phyloP scores from a whole-genome alignment of 225 moss, liverwort and hornwort genomes.

The Antitrichia curtipendula region DNA sequence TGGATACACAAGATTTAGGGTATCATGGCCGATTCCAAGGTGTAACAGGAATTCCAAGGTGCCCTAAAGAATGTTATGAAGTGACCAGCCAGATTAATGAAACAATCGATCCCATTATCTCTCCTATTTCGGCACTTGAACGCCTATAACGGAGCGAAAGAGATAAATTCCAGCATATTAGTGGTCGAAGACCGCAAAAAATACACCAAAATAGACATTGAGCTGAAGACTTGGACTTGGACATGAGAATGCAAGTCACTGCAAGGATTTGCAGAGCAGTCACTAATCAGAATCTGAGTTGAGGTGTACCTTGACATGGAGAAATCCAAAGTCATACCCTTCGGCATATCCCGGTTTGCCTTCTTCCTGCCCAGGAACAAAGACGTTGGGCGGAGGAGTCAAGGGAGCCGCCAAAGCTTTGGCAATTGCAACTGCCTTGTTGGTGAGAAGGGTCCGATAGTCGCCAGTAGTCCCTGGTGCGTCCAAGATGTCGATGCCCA shows the following conservation, averaged over 20 bases:
- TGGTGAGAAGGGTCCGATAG: conserved; percentile 81
- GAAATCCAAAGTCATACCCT: conserved; percentile 93
- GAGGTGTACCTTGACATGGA: conserved; percentile 72
- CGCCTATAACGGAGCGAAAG: neutral
- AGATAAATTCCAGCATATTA: neutral
- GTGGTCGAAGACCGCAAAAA: neutral
- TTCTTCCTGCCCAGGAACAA: conserved; percentile 76
- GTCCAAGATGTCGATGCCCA: conserved; percentile 83
- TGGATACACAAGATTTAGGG: neutral
- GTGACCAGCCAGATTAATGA: neutral
- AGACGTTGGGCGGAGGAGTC: conserved; percentile 55
- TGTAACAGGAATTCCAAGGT: neutral
- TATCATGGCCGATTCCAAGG: neutral
- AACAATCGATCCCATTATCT: neutral
- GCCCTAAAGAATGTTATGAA: neutral
- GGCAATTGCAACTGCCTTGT: conserved; percentile 82
- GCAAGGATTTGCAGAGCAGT: neutral
- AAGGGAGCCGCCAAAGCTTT: conserved; percentile 79
- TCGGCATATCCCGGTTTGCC: conserved; percentile 48
- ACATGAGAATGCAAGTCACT: neutral
- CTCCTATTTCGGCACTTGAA: neutral
- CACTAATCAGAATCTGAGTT: neutral
- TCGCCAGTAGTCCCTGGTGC: conserved; percentile 95
- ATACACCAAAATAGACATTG: neutral
- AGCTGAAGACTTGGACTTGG: neutral